A percentile compares a stretch with the other conserved stretches of the same genome.
Evolutionary conservation across 306 rosid species (phyloP).

Genomic region (Cicer chorassanicum): DNA sequence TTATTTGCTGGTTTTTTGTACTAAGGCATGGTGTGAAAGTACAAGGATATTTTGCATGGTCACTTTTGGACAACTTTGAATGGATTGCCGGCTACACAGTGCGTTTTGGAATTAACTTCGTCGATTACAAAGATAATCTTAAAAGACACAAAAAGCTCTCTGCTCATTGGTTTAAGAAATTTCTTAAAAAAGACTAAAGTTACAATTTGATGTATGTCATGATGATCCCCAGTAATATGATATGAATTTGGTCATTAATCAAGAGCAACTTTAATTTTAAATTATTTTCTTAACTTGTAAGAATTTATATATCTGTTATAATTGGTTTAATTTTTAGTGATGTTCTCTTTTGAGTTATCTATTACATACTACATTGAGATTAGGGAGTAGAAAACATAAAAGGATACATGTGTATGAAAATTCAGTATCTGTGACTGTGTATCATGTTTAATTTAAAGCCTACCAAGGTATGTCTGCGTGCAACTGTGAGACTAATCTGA

Average conservation of each 20-base stretch:
- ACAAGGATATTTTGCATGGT: slow-evolving; percentile 70
- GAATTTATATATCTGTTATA: not conserved
- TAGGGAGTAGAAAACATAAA: too few species aligned
- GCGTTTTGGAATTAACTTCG: slow-evolving; percentile 61
- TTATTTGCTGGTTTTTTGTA: slow-evolving; percentile 15
- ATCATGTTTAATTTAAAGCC: too few species aligned
- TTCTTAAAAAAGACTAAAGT: slow-evolving; percentile 43
- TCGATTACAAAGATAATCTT: slow-evolving; percentile 55
- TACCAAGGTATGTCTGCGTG: too few species aligned
- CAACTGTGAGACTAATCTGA: too few species aligned
- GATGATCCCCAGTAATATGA: slow-evolving; percentile 13
- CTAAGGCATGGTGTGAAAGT: slow-evolving; percentile 57
- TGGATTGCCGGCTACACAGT: slow-evolving; percentile 53
- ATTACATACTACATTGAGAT: too few species aligned
- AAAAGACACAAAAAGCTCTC: slow-evolving; percentile 61
- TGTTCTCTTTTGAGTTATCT: not conserved
- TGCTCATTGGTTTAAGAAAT: slow-evolving; percentile 61
- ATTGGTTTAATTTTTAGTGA: not conserved
- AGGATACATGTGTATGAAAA: too few species aligned
- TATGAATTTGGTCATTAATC: not conserved
- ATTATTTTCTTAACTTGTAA: not conserved
- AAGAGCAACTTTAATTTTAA: slow-evolving; percentile 5
- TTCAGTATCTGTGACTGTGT: too few species aligned
- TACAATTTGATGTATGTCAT: slow-evolving; percentile 11
- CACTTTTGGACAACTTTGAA: slow-evolving; percentile 67